phyloP scores from a whole-genome alignment of 1,284 basidiomycete genomes.

The Irpex rosettiformis region DNA sequence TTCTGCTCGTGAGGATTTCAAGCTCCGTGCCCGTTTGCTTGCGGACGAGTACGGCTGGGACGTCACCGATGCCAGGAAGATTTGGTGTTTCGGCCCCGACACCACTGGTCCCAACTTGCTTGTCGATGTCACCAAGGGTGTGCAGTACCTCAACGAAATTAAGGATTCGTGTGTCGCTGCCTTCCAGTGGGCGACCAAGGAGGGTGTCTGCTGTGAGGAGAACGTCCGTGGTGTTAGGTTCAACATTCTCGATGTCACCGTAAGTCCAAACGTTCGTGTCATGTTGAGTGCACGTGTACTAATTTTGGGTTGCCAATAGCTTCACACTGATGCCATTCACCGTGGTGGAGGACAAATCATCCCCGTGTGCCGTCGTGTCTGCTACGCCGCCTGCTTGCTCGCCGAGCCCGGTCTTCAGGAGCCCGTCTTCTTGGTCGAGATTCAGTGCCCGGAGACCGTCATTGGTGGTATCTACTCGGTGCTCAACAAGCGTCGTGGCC shows the following conservation, averaged over 20 bases:
- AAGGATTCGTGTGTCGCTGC: slow-evolving; percentile 99
- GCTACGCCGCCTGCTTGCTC: slow-evolving; percentile 94
- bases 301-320: slow-evolving; percentile 38
- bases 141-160: slow-evolving; percentile 98
- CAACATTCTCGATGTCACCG: slow-evolving; percentile 96
- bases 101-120: slow-evolving; percentile 97
- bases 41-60: slow-evolving; percentile 99
- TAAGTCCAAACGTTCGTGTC: slow-evolving; percentile 34
- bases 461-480: slow-evolving; percentile 97
- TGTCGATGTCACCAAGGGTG: slow-evolving; percentile 99
- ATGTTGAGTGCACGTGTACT: slow-evolving; percentile 2
- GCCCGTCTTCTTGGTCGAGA: slow-evolving; percentile 98
- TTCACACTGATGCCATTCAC: slow-evolving; percentile 99
- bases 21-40: slow-evolving; percentile 91
- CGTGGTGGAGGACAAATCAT: slow-evolving; percentile 99
- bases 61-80: slow-evolving; percentile 98
- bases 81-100: slow-evolving; percentile 99
- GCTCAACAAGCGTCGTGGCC: slow-evolving; percentile 97
- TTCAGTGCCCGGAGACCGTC: slow-evolving; percentile 96
- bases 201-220: slow-evolving; percentile 96
- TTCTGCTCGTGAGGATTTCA: slow-evolving; percentile 95
- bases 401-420: slow-evolving; percentile 93
- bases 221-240: slow-evolving; percentile 98
- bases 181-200: slow-evolving; percentile 99
- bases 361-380: slow-evolving; percentile 93